These are phyloP conservation scores for Wickerhamomyces bovis DNA, from an alignment of 805 yeast genomes.

Conservation along the genomic window DNA sequence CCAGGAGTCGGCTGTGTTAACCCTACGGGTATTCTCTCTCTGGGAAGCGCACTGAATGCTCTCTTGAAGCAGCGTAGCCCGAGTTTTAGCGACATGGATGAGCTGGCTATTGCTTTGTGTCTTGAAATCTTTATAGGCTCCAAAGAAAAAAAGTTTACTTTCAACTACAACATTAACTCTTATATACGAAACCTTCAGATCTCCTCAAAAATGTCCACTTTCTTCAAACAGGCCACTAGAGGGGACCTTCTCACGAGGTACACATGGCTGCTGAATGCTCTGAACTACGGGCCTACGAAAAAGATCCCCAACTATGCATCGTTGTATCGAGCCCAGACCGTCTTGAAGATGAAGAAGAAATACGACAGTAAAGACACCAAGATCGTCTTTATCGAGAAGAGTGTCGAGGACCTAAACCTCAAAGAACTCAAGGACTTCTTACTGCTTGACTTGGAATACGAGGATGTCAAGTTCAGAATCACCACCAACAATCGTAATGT, in stretches of 20 bases:
- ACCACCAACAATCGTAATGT: constrained; percentile 8
- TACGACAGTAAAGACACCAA: background rate
- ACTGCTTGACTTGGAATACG: constrained; percentile 5
- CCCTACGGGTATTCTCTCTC: constrained; percentile 12
- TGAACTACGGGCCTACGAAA: background rate
- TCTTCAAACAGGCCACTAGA: background rate
- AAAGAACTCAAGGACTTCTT: constrained; percentile 13
- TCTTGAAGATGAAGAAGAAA: background rate
- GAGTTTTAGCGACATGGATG: background rate
- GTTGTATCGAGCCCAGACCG: background rate
- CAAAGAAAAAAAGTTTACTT: too few species aligned
- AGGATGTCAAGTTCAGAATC: constrained; percentile 12
- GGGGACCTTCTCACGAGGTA: background rate
- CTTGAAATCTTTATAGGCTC: background rate
- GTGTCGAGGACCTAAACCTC: constrained; percentile 13
- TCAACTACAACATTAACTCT: too few species aligned
- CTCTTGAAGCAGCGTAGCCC: background rate
- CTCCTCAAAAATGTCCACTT: background rate
- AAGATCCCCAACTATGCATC: background rate
- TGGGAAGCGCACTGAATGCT: background rate
- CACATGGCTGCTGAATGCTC: background rate
- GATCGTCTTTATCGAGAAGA: constrained; percentile 12
- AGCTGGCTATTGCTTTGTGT: background rate
- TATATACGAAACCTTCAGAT: background rate
- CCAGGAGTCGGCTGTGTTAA: constrained; percentile 40